Conservation (phyloP, 192 early-diverging fungal species). For the Coemansia sp. region DNA sequence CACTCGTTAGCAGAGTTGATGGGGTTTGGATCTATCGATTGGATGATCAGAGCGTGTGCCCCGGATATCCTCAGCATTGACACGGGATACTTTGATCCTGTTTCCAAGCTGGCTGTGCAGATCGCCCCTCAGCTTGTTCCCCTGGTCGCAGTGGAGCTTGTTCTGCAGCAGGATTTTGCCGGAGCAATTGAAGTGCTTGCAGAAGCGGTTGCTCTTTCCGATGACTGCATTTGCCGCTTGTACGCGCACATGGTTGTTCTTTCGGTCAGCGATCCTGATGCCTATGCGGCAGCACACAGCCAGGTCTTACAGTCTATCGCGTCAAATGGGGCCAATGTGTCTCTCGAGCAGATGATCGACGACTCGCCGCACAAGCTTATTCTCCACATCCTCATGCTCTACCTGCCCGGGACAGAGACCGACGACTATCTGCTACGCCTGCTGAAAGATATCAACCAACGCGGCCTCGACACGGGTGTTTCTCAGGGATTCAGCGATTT, state of each 20-base stretch:
- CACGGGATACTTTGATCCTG: slow-evolving; percentile 12
- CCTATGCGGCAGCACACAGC: slow-evolving; percentile 15
- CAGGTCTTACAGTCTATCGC: slow-evolving; percentile 19
- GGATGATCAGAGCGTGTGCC: slow-evolving; percentile 18
- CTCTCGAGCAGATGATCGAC: slow-evolving; percentile 8
- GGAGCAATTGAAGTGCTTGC: slow-evolving; percentile 8
- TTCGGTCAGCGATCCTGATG: slow-evolving; percentile 10
- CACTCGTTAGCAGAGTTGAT: slow-evolving; percentile 11
- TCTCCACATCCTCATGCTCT: slow-evolving; percentile 25
- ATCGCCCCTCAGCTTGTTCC: slow-evolving; percentile 2
- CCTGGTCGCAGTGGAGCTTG: slow-evolving; percentile 27
- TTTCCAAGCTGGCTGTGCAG: slow-evolving; percentile 5
- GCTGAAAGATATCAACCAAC: slow-evolving; percentile 1
- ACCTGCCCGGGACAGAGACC: slow-evolving; percentile 12
- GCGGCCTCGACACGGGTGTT: not conserved
- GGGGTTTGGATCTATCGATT: slow-evolving; percentile 9
- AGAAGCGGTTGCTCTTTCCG: not conserved
- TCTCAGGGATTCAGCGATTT: slow-evolving; percentile 1
- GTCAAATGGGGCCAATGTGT: slow-evolving; percentile 4
- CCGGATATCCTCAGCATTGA: slow-evolving; percentile 33
- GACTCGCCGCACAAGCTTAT: slow-evolving; percentile 21
- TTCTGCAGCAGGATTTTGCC: slow-evolving; percentile 29
- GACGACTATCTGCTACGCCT: slow-evolving; percentile 6
- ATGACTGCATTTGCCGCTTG: slow-evolving; percentile 13
- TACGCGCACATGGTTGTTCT: slow-evolving; percentile 32